These are phyloP conservation scores for Borovskyia barvae DNA, from an alignment of 208 protist species.

Conservation along the genomic window DNA sequence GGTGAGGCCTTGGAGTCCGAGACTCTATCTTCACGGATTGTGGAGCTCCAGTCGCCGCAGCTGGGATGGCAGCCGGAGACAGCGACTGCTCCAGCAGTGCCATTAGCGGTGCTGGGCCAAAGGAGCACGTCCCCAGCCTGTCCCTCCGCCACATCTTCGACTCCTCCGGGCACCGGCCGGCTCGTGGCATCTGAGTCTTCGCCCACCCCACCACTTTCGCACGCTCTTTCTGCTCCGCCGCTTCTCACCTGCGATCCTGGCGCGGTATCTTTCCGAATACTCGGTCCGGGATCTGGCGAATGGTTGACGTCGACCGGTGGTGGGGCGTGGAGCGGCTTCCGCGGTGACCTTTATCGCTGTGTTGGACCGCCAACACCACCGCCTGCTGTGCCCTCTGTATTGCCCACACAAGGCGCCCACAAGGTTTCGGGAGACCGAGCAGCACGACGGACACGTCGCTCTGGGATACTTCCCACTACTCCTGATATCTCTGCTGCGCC, in stretches of 20 bases:
- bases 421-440: too few species aligned
- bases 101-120: neutral
- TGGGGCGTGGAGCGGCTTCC: conserved; percentile 24
- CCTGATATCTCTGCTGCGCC: neutral
- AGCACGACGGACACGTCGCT: too few species aligned
- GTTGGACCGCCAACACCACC: conserved; percentile 8
- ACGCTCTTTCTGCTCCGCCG: neutral
- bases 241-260: conserved; percentile 16
- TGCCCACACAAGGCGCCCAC: too few species aligned
- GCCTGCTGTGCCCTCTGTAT: too few species aligned
- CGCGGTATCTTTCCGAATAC: conserved; percentile 18
- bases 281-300: conserved; percentile 18
- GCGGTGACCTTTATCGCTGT: conserved; percentile 24
- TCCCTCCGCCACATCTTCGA: too few species aligned
- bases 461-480: too few species aligned
- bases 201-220: neutral
- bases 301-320: conserved; percentile 17
- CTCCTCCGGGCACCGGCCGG: neutral
- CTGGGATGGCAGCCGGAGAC: neutral
- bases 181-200: neutral
- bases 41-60: neutral
- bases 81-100: neutral
- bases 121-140: neutral
- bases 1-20: too few species aligned
- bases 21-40: too few species aligned